phyloP scores from a whole-genome alignment of 1,284 basidiomycete species.

The Taiwanofungus camphoratus region DNA sequence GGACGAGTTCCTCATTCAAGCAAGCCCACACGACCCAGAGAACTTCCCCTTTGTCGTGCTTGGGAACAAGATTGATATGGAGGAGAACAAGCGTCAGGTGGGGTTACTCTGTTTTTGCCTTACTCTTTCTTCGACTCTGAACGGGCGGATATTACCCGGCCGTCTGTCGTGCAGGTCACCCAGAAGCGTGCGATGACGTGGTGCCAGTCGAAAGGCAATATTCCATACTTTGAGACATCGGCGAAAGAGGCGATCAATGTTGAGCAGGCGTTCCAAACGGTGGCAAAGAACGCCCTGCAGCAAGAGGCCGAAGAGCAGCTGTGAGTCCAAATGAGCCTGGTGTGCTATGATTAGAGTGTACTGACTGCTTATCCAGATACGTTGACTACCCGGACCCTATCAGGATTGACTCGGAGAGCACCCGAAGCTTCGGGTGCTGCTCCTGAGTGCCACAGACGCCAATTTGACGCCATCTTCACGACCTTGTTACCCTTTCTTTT shows the following conservation, averaged over 20 bases:
- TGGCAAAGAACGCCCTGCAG: slow-evolving; percentile 96
- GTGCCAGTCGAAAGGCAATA: slow-evolving; percentile 99
- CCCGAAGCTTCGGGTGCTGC: slow-evolving; percentile 90
- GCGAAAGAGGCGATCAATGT: slow-evolving; percentile 99
- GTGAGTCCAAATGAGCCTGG: slow-evolving; percentile 41
- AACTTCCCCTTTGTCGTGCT: slow-evolving; percentile 99
- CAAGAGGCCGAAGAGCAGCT: slow-evolving; percentile 96
- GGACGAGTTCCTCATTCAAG: slow-evolving; percentile 97
- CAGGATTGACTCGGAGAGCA: slow-evolving; percentile 89
- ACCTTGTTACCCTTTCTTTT: slow-evolving; percentile 21
- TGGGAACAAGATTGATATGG: slow-evolving; percentile 99
- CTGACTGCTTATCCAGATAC: slow-evolving; percentile 51
- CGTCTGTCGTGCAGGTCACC: slow-evolving; percentile 60
- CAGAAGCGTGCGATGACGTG: slow-evolving; percentile 99
- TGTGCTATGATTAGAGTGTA: slow-evolving; percentile 4
- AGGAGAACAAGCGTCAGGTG: slow-evolving; percentile 97
- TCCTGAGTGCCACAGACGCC: slow-evolving; percentile 48
- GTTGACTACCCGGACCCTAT: slow-evolving; percentile 99
- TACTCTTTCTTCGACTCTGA: neutral
- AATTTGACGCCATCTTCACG: slow-evolving; percentile 15
- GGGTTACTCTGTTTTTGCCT: slow-evolving; percentile 17
- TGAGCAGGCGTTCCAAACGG: slow-evolving; percentile 99
- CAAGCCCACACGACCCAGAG: slow-evolving; percentile 97
- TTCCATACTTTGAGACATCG: slow-evolving; percentile 99
- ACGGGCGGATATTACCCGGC: neutral